Evolutionary conservation across 2,329 filamentous ascomycete genomes (phyloP).

Genomic region (Botrytis cinerea): DNA sequence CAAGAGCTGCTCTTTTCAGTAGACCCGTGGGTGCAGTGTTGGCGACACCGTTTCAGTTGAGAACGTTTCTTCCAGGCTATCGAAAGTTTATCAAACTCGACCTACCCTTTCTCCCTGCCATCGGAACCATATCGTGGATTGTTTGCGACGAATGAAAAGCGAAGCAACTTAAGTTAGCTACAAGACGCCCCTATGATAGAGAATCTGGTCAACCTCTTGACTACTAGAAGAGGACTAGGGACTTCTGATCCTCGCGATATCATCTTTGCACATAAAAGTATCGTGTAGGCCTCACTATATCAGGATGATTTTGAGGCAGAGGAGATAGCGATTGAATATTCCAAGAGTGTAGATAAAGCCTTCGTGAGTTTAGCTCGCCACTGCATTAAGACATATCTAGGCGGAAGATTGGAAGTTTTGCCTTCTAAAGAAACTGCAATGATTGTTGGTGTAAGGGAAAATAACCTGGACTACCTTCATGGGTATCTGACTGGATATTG

Average conservation of each 20-base stretch:
- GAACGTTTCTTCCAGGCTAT: no score
- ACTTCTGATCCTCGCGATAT: not conserved
- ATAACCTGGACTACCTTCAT: not conserved
- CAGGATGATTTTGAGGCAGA: no score
- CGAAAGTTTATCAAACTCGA: no score
- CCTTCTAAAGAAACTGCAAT: not conserved
- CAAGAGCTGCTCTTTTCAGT: not conserved
- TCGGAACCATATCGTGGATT: no score
- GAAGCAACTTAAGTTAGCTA: no score
- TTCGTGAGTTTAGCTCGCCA: not conserved
- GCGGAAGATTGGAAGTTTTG: not conserved
- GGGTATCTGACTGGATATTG: not conserved
- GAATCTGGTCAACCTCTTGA: no score
- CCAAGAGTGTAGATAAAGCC: not conserved
- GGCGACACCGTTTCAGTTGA: no score
- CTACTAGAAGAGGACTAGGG: not conserved
- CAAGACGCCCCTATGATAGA: no score
- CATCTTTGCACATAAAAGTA: not conserved
- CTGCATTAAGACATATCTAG: not conserved
- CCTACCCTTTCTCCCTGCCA: no score
- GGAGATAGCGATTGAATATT: not conserved
- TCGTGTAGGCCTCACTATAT: not conserved
- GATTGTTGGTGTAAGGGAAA: not conserved
- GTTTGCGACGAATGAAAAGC: no score
- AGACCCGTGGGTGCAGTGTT: no score